Evolutionary conservation across 495 filamentous ascomycete species (phyloP), one percentile per base, ranked within the genome.

Genomic region (Thermochaetoides thermophila): DNA sequence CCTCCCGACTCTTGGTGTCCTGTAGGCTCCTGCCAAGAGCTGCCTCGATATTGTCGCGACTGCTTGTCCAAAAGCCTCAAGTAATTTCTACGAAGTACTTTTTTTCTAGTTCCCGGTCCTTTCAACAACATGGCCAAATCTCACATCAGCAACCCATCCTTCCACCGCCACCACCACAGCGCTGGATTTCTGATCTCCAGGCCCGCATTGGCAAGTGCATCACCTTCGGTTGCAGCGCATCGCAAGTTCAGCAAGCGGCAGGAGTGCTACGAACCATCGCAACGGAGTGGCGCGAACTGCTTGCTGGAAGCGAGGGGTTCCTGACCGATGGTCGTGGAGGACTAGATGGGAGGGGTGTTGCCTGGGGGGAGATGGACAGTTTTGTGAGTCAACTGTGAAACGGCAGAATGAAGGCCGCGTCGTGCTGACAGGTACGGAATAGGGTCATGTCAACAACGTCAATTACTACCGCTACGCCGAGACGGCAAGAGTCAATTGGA

Each of bases 341-440:
- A 3, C 49, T 91, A 24, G 74, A 71, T 38, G 53, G 69, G n/a
- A 75, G 84, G 45, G 61, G 68, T 50, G 76, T 95, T 14, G 78
- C 75, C 0, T 94, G 84, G 85, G 85, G 84, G 20, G 87, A 96
- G 60, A 84, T 86, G 82, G 85, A 69, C 38, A 52, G 43, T 28
- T 65, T 66, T 43, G 66, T 68, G 42, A 40, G 66, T 59, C 8
- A n/a, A n/a, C n/a, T n/a, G n/a, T n/a, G n/a, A n/a, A n/a, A n/a
- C n/a, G n/a, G n/a, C n/a, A n/a, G n/a, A n/a, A n/a, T n/a, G n/a
- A n/a, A n/a, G n/a, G n/a, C n/a, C n/a, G n/a, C n/a, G n/a, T n/a
- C n/a, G n/a, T n/a, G n/a, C n/a, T n/a, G n/a, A n/a, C n/a, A n/a
- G n/a, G n/a, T n/a, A n/a, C n/a, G n/a, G n/a, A n/a, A n/a, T n/a